Percentiles rank a stretch among this genome's conserved stretches.
Conservation (phyloP, 208 protist species). For the Acanthamoeba polyphaga region DNA sequence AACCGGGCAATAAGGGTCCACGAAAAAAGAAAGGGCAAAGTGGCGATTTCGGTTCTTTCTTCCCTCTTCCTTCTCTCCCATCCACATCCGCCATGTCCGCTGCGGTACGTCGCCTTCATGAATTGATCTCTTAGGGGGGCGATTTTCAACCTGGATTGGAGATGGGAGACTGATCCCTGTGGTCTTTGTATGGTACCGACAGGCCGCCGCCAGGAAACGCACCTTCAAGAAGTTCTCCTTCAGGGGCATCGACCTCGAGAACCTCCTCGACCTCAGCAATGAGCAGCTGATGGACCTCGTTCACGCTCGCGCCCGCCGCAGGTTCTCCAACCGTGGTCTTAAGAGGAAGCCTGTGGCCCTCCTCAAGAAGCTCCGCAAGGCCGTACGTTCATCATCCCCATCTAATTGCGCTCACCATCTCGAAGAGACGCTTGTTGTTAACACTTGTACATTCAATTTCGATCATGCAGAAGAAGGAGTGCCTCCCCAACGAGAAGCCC, state of each 20-base stretch:
- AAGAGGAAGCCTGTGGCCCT: slow-evolving; percentile 95
- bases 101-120: neutral
- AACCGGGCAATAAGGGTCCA: neutral
- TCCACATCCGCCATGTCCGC: slow-evolving; percentile 40
- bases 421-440: neutral
- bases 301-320: slow-evolving; percentile 95
- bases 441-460: neutral
- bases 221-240: slow-evolving; percentile 99
- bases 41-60: neutral
- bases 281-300: slow-evolving; percentile 96
- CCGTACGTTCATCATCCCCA: slow-evolving; percentile 80
- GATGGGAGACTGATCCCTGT: neutral
- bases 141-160: neutral
- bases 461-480: slow-evolving; percentile 93
- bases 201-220: slow-evolving; percentile 77
- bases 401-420: neutral
- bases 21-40: neutral
- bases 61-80: slow-evolving; percentile 36
- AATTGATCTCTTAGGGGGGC: neutral
- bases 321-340: slow-evolving; percentile 95
- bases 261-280: slow-evolving; percentile 95
- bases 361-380: slow-evolving; percentile 98
- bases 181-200: neutral
- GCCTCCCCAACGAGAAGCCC: slow-evolving; percentile 98
- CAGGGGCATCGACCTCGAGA: slow-evolving; percentile 96